phyloP scores from a whole-genome alignment of 2,329 filamentous ascomycete species.

The Basipetospora chlamydospora region DNA sequence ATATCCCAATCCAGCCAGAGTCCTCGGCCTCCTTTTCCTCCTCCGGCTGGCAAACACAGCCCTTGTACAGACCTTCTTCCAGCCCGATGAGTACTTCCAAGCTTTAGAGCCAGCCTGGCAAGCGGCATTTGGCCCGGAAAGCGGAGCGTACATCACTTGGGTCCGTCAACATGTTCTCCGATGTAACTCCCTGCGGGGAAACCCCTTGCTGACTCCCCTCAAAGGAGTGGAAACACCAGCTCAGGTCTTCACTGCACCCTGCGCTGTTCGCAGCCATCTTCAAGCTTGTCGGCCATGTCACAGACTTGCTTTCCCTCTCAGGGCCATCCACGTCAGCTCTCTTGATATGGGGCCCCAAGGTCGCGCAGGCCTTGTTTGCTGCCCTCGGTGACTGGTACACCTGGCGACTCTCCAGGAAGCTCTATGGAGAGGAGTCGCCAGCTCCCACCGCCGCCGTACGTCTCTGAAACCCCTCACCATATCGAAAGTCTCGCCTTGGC shows the following conservation, averaged over 20 bases:
- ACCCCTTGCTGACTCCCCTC: too few relatives aligned
- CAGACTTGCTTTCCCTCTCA: conserved; percentile 15
- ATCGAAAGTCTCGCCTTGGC: conserved; percentile 5
- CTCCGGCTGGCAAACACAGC: conserved; percentile 72
- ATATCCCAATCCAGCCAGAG: conserved; percentile 1
- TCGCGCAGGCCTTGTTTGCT: conserved; percentile 64
- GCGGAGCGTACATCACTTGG: conserved; percentile 92
- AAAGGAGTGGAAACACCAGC: conserved; percentile 81
- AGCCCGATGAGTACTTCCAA: conserved; percentile 96
- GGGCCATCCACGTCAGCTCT: conserved; percentile 40
- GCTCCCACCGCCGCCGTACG: conserved; percentile 15
- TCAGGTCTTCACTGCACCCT: conserved; percentile 88
- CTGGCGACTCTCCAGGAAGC: conserved; percentile 61
- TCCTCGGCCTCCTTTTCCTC: conserved; percentile 33
- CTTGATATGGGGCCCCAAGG: conserved; percentile 57
- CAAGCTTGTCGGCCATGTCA: conserved; percentile 36
- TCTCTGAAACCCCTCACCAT: conserved; percentile 15
- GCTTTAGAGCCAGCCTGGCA: conserved; percentile 89
- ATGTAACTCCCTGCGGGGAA: too few relatives aligned
- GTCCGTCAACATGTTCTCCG: conserved; percentile 42
- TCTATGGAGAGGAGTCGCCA: conserved; percentile 45
- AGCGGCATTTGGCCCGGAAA: conserved; percentile 61
- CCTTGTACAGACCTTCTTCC: conserved; percentile 77
- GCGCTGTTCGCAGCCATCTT: conserved; percentile 69
- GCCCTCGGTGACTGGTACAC: conserved; percentile 74